A percentile compares a stretch with the other conserved stretches of the same genome.
These are phyloP conservation scores for Globisporangium cylindrosporum DNA, from an alignment of 352 stramenopile species.

Conservation along the genomic window DNA sequence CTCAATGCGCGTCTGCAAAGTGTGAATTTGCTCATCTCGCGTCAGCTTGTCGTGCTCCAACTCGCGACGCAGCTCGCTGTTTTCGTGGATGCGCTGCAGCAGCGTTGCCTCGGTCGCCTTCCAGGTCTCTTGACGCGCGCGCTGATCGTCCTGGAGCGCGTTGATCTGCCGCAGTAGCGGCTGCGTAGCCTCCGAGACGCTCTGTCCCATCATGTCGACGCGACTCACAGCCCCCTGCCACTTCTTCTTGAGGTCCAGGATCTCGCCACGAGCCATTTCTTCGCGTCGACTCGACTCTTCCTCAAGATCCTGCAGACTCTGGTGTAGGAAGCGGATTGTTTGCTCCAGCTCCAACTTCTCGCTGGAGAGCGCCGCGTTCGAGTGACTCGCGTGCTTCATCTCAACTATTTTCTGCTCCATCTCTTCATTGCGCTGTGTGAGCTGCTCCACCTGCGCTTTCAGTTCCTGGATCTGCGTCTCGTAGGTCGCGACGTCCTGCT, in stretches of 20 bases:
- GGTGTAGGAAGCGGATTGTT: conserved; percentile 60
- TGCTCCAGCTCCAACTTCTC: conserved; percentile 60
- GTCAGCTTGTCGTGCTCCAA: conserved; percentile 43
- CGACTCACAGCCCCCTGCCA: conserved; percentile 71
- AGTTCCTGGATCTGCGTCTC: conserved; percentile 25
- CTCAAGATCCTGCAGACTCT: conserved; percentile 54
- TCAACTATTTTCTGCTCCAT: conserved; percentile 37
- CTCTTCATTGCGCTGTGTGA: conserved; percentile 30
- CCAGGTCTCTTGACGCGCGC: conserved; percentile 54
- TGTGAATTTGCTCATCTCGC: conserved; percentile 35
- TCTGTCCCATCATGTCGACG: conserved; percentile 66
- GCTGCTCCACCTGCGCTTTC: conserved; percentile 22
- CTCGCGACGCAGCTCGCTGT: conserved; percentile 25
- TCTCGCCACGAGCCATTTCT: conserved; percentile 53
- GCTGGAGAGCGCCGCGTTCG: conserved; percentile 42
- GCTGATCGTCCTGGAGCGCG: conserved; percentile 64
- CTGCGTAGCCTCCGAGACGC: conserved; percentile 68
- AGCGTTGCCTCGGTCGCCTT: conserved; percentile 45
- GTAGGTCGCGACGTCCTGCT: conserved; percentile 22
- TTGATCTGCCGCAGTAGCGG: conserved; percentile 75
- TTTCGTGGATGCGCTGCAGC: conserved; percentile 40
- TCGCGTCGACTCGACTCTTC: conserved; percentile 52
- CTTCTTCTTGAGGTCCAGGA: conserved; percentile 66
- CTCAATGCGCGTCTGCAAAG: conserved; percentile 31
- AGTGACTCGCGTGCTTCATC: conserved; percentile 42